A percentile compares a stretch with the other conserved stretches of the same genome.
phyloP scores from a whole-genome alignment of 805 yeast species.

The Naumovozyma dairenensis region DNA sequence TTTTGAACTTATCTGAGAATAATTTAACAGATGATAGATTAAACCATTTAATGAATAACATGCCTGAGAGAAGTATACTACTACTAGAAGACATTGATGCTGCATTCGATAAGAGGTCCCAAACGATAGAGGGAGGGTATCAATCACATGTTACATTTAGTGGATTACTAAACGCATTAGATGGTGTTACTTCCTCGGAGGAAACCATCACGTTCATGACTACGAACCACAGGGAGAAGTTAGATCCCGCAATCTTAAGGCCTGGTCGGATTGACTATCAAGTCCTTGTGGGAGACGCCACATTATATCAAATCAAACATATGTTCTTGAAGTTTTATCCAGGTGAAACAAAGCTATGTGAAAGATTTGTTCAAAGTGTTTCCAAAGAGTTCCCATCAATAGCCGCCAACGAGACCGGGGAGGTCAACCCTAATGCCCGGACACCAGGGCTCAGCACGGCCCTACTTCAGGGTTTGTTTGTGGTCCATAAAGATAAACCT shows the following conservation, averaged over 20 bases:
- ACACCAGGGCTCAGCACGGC: slow-evolving; percentile 76
- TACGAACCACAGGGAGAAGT: slow-evolving; percentile 88
- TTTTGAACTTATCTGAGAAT: slow-evolving; percentile 79
- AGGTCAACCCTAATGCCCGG: no score
- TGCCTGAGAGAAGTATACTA: slow-evolving; percentile 80
- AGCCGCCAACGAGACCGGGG: no score
- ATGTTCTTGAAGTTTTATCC: slow-evolving; percentile 89
- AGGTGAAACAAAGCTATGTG: slow-evolving; percentile 43
- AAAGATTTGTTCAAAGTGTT: slow-evolving; percentile 34
- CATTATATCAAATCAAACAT: slow-evolving; percentile 61
- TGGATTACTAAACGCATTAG: slow-evolving; percentile 86
- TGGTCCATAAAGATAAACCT: slow-evolving; percentile 80
- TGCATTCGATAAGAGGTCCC: slow-evolving; percentile 78
- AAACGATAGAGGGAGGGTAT: slow-evolving; percentile 66
- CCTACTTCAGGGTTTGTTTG: slow-evolving; percentile 90
- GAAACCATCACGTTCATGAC: slow-evolving; percentile 97
- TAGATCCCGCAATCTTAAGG: slow-evolving; percentile 86
- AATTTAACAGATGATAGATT: slow-evolving; percentile 90
- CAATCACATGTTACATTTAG: slow-evolving; percentile 89
- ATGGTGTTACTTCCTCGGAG: slow-evolving; percentile 96
- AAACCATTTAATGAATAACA: slow-evolving; percentile 91
- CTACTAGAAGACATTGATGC: slow-evolving; percentile 92
- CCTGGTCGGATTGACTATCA: slow-evolving; percentile 93
- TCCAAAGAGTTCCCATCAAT: slow-evolving; percentile 21
- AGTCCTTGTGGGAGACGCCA: slow-evolving; percentile 77